Conservation (phyloP, 2,329 filamentous ascomycete genomes). For the Pseudogymnoascus sp. region DNA sequence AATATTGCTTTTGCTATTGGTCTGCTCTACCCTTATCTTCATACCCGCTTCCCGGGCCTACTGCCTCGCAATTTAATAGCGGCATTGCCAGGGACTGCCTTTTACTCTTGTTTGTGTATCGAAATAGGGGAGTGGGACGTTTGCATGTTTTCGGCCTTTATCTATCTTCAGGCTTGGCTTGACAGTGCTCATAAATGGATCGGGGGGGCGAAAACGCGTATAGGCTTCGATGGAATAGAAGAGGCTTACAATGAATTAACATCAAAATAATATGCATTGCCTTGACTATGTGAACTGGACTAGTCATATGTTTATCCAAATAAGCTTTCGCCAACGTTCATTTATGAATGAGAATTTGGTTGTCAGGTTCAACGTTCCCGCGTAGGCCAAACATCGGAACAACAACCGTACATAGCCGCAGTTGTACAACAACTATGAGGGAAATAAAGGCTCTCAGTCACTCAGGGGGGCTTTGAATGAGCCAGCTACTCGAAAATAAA, state of each 20-base stretch:
- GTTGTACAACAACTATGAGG: background rate
- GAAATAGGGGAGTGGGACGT: conserved; percentile 7
- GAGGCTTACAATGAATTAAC: conserved; percentile 9
- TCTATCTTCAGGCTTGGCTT: conserved; percentile 9
- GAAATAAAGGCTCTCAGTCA: background rate
- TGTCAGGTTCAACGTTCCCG: too few relatives aligned
- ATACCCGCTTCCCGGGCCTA: conserved; percentile 7
- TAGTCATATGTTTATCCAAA: background rate
- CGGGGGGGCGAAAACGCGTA: conserved; percentile 6
- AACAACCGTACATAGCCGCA: background rate
- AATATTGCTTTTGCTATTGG: conserved; percentile 10
- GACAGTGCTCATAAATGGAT: conserved; percentile 7
- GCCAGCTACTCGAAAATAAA: background rate
- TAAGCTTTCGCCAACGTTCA: background rate
- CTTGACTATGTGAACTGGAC: background rate
- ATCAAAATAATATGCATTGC: background rate
- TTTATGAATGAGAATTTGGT: too few relatives aligned
- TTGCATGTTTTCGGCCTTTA: conserved; percentile 8
- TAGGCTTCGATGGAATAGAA: conserved; percentile 8
- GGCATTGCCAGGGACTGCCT: conserved; percentile 7
- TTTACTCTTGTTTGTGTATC: conserved; percentile 9
- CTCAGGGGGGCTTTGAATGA: background rate
- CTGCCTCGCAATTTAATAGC: conserved; percentile 8
- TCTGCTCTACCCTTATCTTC: conserved; percentile 10
- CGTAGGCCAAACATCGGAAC: background rate